Evolutionary conservation across 2,329 filamentous ascomycete species (phyloP).

Genomic region (Hansfordia pulvinata): DNA sequence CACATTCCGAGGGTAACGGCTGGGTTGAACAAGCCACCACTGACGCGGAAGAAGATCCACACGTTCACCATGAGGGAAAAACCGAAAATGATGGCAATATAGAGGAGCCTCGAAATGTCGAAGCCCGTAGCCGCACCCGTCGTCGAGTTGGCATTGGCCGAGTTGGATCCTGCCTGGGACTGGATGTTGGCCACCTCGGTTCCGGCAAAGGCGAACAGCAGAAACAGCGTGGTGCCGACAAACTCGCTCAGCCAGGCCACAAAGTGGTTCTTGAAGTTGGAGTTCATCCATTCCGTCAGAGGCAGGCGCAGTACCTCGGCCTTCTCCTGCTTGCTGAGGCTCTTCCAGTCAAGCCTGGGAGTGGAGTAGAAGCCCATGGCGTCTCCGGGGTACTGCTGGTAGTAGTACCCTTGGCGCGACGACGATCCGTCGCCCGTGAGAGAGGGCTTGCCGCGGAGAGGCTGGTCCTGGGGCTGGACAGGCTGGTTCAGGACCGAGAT

Average conservation of each 20-base stretch:
- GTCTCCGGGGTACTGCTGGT: too few species aligned
- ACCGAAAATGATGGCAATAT: conserved; percentile 19
- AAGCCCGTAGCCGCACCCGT: conserved; percentile 7
- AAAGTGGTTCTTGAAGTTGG: conserved; percentile 28
- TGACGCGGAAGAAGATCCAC: conserved; percentile 25
- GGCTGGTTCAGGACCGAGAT: too few species aligned
- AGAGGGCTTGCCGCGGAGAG: too few species aligned
- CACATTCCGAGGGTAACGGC: conserved; percentile 9
- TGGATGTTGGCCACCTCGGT: conserved; percentile 24
- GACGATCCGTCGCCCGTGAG: too few species aligned
- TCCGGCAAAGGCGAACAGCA: conserved; percentile 28
- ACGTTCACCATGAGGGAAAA: conserved; percentile 21
- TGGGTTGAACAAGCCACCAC: conserved; percentile 11
- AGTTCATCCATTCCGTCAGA: conserved; percentile 32
- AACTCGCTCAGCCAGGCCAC: conserved; percentile 22
- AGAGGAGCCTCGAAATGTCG: conserved; percentile 12
- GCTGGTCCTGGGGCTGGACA: too few species aligned
- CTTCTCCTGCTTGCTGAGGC: conserved; percentile 23
- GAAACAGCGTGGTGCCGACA: conserved; percentile 26
- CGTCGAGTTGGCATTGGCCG: conserved; percentile 5
- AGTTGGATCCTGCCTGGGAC: conserved; percentile 4
- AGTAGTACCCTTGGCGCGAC: too few species aligned
- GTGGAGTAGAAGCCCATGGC: too few species aligned
- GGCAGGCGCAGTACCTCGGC: conserved; percentile 28
- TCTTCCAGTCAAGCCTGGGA: conserved; percentile 26